Evolutionary conservation across 2,329 filamentous ascomycete species (phyloP).

Genomic region (Aspergillus terreus): DNA sequence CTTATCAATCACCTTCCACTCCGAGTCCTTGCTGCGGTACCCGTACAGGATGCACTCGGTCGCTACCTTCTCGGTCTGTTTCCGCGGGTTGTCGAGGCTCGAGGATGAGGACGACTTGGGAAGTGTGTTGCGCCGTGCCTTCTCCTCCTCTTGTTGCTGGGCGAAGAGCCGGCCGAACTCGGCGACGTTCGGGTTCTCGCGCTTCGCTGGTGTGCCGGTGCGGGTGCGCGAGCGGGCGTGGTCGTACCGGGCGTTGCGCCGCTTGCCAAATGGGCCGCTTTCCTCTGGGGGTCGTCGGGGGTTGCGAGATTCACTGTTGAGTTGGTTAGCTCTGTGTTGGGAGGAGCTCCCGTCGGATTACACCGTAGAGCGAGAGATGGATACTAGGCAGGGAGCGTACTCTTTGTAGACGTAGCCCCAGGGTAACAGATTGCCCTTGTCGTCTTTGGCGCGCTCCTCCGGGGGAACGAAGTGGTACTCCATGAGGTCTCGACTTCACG

Average conservation of each 20-base stretch:
- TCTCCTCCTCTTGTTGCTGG: slow-evolving; percentile 43
- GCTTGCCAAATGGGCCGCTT: slow-evolving; percentile 59
- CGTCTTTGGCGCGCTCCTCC: slow-evolving; percentile 58
- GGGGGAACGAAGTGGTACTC: slow-evolving; percentile 64
- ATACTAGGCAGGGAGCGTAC: slow-evolving; percentile 27
- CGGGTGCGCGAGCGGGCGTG: slow-evolving; percentile 51
- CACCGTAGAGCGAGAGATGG: too few relatives aligned
- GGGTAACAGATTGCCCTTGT: slow-evolving; percentile 57
- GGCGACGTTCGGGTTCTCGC: slow-evolving; percentile 52
- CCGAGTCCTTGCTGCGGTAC: slow-evolving; percentile 63
- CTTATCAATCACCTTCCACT: slow-evolving; percentile 83
- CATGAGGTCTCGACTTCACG: slow-evolving; percentile 36
- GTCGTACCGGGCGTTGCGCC: slow-evolving; percentile 44
- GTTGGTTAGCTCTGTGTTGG: slow-evolving; percentile 18
- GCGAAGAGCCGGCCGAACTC: slow-evolving; percentile 46
- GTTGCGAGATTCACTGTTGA: slow-evolving; percentile 43
- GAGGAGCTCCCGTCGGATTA: not conserved
- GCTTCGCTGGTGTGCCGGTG: slow-evolving; percentile 56
- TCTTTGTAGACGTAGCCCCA: slow-evolving; percentile 62
- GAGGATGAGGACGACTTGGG: slow-evolving; percentile 40
- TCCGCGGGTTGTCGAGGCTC: slow-evolving; percentile 37
- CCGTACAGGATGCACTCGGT: slow-evolving; percentile 84
- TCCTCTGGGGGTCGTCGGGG: slow-evolving; percentile 55
- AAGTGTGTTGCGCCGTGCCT: slow-evolving; percentile 26
- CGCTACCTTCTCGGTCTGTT: slow-evolving; percentile 49